These are phyloP conservation scores for Talaromyces marneffei DNA, from an alignment of 2,329 filamentous ascomycete species.

Conservation along the genomic window DNA sequence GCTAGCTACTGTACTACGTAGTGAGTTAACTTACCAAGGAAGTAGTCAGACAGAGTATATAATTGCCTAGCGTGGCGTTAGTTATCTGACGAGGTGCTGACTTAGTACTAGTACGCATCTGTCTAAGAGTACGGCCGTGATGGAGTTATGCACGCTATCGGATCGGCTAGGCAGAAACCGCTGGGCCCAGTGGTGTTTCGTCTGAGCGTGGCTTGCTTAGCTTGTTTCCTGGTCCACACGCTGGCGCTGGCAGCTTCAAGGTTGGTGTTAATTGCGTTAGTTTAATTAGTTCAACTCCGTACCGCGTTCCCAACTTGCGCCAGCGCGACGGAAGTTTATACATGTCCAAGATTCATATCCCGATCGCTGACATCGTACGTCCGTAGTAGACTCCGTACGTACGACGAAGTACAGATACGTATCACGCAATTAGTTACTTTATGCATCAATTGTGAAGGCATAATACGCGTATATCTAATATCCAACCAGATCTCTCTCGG, in stretches of 20 bases:
- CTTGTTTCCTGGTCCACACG: neutral
- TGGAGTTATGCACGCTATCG: neutral
- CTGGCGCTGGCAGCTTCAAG: neutral
- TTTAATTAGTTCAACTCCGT: too few species aligned
- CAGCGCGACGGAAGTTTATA: neutral
- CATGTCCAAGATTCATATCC: neutral
- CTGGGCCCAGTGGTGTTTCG: neutral
- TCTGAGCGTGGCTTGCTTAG: neutral
- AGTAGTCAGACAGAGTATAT: too few species aligned
- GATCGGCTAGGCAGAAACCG: conserved; percentile 1
- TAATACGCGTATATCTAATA: too few species aligned
- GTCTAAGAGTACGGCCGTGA: too few species aligned
- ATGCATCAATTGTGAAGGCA: neutral
- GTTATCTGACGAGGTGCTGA: neutral
- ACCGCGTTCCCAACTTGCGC: too few species aligned
- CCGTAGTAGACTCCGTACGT: too few species aligned
- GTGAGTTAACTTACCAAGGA: too few species aligned
- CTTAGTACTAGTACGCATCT: too few species aligned
- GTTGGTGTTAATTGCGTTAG: neutral
- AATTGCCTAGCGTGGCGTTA: neutral
- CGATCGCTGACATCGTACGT: too few species aligned
- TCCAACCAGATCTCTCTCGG: neutral
- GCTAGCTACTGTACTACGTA: too few species aligned
- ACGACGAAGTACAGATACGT: too few species aligned
- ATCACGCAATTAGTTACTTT: neutral